Evolutionary conservation across 1,284 basidiomycete genomes (phyloP), one percentile per base, ranked within the genome.

Genomic region (Naganishia sp.): DNA sequence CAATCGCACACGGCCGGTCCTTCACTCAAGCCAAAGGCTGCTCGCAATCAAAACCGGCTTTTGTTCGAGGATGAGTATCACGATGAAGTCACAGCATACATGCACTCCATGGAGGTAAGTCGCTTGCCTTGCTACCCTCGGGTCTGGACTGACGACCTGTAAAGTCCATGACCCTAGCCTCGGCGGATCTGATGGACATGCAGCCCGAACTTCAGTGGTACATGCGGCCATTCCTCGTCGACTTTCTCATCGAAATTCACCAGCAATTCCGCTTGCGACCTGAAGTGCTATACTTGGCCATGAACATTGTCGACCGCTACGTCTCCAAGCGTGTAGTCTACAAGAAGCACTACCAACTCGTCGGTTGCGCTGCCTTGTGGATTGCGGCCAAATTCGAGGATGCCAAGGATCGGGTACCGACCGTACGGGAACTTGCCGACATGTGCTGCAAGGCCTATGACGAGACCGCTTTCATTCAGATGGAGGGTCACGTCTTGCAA

Each of bases 321-420:
- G 92, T 99, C 36, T 98, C 96, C 61, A 93, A 94, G 73, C 91
- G 96, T 53, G 90, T 99, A 72, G 96, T 99, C 64, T 98, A 94
- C 83, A 94, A 94, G 83, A 96, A 96, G 80, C 96, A 99, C 81
- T 99, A 98, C 79, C 96, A 99, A 78, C 90, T 99, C 60, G 95
- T 99, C 63, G 96, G 96, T 42, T 99, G 96, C 75, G 92, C 95
- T 15, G 94, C 96, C 23, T 85, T 99, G 5, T 95, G 95, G 93
- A 98, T 99, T 73, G 96, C 96, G 6, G 91, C 96, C 74, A 99
- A 99, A 82, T 99, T 96, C 75, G 96, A 99, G 81, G 96, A 99
- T 77, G 90, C 94, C 49, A 99, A 99, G 82, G 95, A 99, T 78
- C 91, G 93, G 68, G 94, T 99, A 2, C 96, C 96, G 11, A 90